These are phyloP conservation scores for Magnusiomyces ingens DNA, from an alignment of 1,139 yeast genomes.

Conservation along the genomic window DNA sequence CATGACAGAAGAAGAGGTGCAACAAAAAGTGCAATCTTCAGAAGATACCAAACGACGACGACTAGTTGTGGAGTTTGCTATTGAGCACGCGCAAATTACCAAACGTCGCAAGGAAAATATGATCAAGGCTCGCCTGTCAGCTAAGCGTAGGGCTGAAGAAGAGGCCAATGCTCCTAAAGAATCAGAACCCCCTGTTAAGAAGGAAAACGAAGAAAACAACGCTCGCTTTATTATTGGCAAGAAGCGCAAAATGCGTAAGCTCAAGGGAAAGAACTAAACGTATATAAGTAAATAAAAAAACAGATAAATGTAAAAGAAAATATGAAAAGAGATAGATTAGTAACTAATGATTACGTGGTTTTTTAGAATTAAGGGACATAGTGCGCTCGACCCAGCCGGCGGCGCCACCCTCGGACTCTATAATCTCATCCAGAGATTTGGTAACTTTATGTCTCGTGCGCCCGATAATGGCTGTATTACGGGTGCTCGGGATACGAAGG, in stretches of 20 bases:
- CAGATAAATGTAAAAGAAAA: background rate
- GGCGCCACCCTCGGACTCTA: conserved; percentile 78
- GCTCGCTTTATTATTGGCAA: conserved; percentile 24
- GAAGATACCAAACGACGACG: conserved; percentile 52
- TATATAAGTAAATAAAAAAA: conserved; percentile 1
- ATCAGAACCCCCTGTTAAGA: conserved; percentile 19
- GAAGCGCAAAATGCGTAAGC: conserved; percentile 25
- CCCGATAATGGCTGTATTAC: conserved; percentile 88
- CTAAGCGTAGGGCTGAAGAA: conserved; percentile 30
- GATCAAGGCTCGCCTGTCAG: conserved; percentile 20
- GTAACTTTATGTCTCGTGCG: conserved; percentile 27
- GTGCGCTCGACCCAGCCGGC: conserved; percentile 76
- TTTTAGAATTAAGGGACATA: conserved; percentile 22
- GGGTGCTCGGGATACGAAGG: conserved; percentile 88
- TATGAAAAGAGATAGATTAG: background rate
- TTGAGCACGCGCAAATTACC: conserved; percentile 89
- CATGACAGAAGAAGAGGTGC: conserved; percentile 51
- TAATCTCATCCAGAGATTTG: conserved; percentile 37
- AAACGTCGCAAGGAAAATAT: conserved; percentile 70
- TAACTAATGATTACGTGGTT: conserved; percentile 35
- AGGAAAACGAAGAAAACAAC: conserved; percentile 19
- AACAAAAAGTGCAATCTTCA: conserved; percentile 44
- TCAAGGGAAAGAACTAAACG: conserved; percentile 20
- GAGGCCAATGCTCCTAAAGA: conserved; percentile 11
- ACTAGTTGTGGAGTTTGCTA: conserved; percentile 89